phyloP scores from a whole-genome alignment of 1,284 basidiomycete genomes.

The Cutaneotrichosporon spelunceum region DNA sequence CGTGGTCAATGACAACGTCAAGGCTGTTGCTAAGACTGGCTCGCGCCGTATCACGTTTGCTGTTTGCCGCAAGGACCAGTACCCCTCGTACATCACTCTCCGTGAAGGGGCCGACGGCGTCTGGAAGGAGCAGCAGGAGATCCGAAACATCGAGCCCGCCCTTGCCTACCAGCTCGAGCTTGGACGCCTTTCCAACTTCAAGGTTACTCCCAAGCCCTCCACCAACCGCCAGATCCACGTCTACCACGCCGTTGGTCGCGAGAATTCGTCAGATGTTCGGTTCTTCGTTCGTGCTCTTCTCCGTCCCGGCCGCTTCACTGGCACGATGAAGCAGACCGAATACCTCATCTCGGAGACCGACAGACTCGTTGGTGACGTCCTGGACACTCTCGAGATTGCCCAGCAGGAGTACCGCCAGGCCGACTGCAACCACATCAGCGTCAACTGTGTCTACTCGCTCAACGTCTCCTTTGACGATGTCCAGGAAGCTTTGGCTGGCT shows the following conservation, averaged over 20 bases:
- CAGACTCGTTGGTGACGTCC: constrained; percentile 86
- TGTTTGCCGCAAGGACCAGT: constrained; percentile 84
- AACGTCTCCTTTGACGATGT: constrained; percentile 94
- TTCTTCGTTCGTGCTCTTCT: constrained; percentile 98
- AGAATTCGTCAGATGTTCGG: constrained; percentile 92
- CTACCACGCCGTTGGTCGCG: constrained; percentile 90
- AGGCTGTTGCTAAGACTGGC: constrained; percentile 67
- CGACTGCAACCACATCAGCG: constrained; percentile 93
- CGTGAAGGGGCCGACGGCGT: constrained; percentile 62
- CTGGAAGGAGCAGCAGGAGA: constrained; percentile 94
- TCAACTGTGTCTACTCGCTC: constrained; percentile 98
- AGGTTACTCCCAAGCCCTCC: constrained; percentile 87
- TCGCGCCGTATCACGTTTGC: constrained; percentile 89
- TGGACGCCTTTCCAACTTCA: constrained; percentile 92
- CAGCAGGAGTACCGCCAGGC: constrained; percentile 79
- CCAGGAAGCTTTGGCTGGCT: constrained; percentile 89
- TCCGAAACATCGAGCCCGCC: constrained; percentile 98
- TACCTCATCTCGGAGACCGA: constrained; percentile 99
- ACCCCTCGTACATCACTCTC: constrained; percentile 93
- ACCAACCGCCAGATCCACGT: constrained; percentile 95
- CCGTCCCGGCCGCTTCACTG: constrained; percentile 88
- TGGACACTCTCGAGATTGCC: constrained; percentile 93
- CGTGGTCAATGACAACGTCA: constrained; percentile 69
- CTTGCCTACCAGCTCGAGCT: constrained; percentile 98
- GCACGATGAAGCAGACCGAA: constrained; percentile 86